These are phyloP conservation scores for Aspergillus pseudoterreus DNA, from an alignment of 2,329 filamentous ascomycete genomes.

Conservation along the genomic window DNA sequence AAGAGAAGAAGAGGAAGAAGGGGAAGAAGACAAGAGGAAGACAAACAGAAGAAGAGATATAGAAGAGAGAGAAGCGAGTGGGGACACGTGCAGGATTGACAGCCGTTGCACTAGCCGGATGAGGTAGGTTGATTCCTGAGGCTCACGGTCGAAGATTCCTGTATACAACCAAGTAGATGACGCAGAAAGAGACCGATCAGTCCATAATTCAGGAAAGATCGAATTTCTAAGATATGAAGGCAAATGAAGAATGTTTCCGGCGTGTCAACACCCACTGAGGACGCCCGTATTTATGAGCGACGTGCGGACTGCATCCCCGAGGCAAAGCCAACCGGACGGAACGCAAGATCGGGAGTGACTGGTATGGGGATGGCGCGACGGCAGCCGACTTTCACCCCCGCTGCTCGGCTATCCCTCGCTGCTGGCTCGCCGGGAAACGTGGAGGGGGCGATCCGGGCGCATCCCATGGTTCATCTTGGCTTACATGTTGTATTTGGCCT, in stretches of 20 bases:
- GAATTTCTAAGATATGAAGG: background rate
- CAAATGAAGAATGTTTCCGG: no score
- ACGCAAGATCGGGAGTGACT: slow-evolving; percentile 21
- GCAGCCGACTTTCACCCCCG: slow-evolving; percentile 17
- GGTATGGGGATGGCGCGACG: background rate
- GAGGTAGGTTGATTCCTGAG: background rate
- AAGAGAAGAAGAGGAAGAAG: background rate
- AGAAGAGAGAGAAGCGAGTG: background rate
- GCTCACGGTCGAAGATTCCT: background rate
- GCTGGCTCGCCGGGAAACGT: background rate
- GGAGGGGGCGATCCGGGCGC: background rate
- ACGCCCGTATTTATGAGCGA: slow-evolving; percentile 13
- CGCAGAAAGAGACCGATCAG: background rate
- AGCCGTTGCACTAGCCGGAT: slow-evolving; percentile 8
- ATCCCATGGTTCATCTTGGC: background rate
- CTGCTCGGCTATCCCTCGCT: slow-evolving; percentile 9
- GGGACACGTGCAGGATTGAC: background rate
- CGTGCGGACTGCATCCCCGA: slow-evolving; percentile 15
- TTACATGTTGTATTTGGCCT: background rate
- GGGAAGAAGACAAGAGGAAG: background rate
- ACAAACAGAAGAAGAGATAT: background rate
- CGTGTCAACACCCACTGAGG: background rate
- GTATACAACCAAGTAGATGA: background rate
- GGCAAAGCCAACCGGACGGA: slow-evolving; percentile 19
- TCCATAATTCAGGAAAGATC: background rate